These are phyloP conservation scores for Fusarium brachygibbosum DNA, from an alignment of 2,329 filamentous ascomycete species.

Conservation along the genomic window DNA sequence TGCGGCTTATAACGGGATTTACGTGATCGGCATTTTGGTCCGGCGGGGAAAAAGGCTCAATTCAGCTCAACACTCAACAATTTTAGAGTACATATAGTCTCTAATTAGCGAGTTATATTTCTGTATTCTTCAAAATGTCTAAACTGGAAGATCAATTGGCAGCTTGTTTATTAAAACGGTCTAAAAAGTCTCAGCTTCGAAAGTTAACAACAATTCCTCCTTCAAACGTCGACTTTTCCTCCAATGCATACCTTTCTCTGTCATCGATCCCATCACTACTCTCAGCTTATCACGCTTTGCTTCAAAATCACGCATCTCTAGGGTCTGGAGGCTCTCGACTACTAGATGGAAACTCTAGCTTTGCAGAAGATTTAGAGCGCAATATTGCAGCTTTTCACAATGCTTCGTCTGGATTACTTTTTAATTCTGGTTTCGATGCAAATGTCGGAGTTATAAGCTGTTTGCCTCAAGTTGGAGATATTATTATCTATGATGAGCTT, in stretches of 20 bases:
- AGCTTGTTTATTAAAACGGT: slow-evolving; percentile 49
- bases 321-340: slow-evolving; percentile 68
- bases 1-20: slow-evolving; percentile 27
- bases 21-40: background rate
- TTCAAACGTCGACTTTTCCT: slow-evolving; percentile 80
- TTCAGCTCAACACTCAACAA: slow-evolving; percentile 9
- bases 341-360: slow-evolving; percentile 64
- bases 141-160: slow-evolving; percentile 50
- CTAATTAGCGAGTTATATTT: no score
- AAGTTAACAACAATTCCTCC: slow-evolving; percentile 70
- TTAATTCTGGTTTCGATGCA: slow-evolving; percentile 74
- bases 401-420: slow-evolving; percentile 62
- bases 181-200: slow-evolving; percentile 57
- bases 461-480: slow-evolving; percentile 70
- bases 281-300: slow-evolving; percentile 70
- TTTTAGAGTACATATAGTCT: background rate
- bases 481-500: slow-evolving; percentile 79
- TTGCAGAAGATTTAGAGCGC: slow-evolving; percentile 61
- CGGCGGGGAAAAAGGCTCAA: slow-evolving; percentile 4
- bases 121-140: slow-evolving; percentile 2
- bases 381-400: slow-evolving; percentile 63
- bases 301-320: slow-evolving; percentile 51
- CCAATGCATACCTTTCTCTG: slow-evolving; percentile 85
- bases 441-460: slow-evolving; percentile 74
- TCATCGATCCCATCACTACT: slow-evolving; percentile 66